Percentiles rank a stretch among this genome's conserved stretches.
phyloP scores from a whole-genome alignment of 2,329 filamentous ascomycete species.

The Fusarium robinianum region DNA sequence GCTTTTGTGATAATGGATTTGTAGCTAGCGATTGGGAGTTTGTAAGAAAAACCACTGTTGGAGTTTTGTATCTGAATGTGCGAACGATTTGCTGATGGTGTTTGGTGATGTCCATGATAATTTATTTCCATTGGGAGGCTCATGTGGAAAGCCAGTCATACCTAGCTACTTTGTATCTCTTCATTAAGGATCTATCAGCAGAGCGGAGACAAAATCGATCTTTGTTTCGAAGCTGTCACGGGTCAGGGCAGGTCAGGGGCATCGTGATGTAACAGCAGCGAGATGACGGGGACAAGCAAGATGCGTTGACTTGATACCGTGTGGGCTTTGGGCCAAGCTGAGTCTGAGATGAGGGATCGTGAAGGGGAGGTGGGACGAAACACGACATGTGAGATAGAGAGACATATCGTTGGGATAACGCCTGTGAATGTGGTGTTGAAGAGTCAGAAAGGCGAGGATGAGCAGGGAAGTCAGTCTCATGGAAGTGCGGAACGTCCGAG shows the following conservation, averaged over 20 bases:
- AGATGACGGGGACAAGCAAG: slow-evolving; percentile 17
- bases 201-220: too few relatives aligned
- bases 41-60: too few relatives aligned
- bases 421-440: too few relatives aligned
- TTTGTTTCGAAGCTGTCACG: too few relatives aligned
- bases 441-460: too few relatives aligned
- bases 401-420: too few relatives aligned
- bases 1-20: slow-evolving; percentile 18
- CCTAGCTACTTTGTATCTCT: too few relatives aligned
- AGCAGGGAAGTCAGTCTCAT: too few relatives aligned
- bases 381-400: slow-evolving; percentile 10
- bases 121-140: too few relatives aligned
- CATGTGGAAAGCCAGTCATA: too few relatives aligned
- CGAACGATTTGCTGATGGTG: background rate
- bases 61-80: background rate
- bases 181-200: too few relatives aligned
- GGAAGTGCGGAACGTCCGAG: too few relatives aligned
- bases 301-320: slow-evolving; percentile 19
- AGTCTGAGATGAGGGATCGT: slow-evolving; percentile 29
- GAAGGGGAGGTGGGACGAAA: slow-evolving; percentile 13
- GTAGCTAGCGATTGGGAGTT: slow-evolving; percentile 27
- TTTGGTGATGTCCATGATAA: slow-evolving; percentile 1
- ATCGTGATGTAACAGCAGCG: slow-evolving; percentile 17
- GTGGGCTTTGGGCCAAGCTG: slow-evolving; percentile 25
- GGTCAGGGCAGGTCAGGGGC: slow-evolving; percentile 13